Evolutionary conservation across 768 basidiomycete genomes (phyloP).

Genomic region (Crucibulum laeve): DNA sequence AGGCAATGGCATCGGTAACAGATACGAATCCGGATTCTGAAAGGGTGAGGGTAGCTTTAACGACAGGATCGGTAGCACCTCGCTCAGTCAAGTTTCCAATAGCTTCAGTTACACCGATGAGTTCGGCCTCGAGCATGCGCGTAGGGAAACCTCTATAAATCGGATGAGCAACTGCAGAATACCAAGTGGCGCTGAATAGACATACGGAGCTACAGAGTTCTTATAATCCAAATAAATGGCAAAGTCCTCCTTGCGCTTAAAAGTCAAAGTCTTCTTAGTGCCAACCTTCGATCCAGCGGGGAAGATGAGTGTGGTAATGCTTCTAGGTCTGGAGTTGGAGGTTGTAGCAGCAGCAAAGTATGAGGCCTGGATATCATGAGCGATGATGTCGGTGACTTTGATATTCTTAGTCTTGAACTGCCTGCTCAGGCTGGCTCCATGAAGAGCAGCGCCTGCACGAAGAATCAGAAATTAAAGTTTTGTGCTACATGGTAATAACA

Average conservation of each 20-base stretch:
- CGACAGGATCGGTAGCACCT: conserved; percentile 75
- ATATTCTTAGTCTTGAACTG: conserved; percentile 97
- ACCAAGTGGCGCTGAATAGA: conserved; percentile 6
- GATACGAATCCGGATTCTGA: conserved; percentile 86
- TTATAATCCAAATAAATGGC: conserved; percentile 76
- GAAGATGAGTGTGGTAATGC: conserved; percentile 76
- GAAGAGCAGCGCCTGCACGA: conserved; percentile 69
- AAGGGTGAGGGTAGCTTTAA: conserved; percentile 80
- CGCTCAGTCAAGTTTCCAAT: conserved; percentile 79
- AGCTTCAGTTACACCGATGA: conserved; percentile 72
- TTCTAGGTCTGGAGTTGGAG: conserved; percentile 48
- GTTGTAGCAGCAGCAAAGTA: conserved; percentile 63
- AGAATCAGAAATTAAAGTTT: conserved; percentile 5
- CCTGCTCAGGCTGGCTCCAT: conserved; percentile 83
- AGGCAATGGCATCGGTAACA: conserved; percentile 73
- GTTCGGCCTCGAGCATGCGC: conserved; percentile 68
- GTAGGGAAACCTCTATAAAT: conserved; percentile 60
- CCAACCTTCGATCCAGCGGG: conserved; percentile 72
- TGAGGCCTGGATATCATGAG: conserved; percentile 75
- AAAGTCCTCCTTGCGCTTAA: conserved; percentile 85
- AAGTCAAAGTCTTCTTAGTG: conserved; percentile 80
- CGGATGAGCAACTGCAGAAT: conserved; percentile 2
- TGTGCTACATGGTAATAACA: background rate
- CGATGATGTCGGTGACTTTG: conserved; percentile 69
- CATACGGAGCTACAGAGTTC: conserved; percentile 55